These are phyloP conservation scores for Kodamaea derodonti DNA, from an alignment of 1,139 yeast species.

Conservation along the genomic window DNA sequence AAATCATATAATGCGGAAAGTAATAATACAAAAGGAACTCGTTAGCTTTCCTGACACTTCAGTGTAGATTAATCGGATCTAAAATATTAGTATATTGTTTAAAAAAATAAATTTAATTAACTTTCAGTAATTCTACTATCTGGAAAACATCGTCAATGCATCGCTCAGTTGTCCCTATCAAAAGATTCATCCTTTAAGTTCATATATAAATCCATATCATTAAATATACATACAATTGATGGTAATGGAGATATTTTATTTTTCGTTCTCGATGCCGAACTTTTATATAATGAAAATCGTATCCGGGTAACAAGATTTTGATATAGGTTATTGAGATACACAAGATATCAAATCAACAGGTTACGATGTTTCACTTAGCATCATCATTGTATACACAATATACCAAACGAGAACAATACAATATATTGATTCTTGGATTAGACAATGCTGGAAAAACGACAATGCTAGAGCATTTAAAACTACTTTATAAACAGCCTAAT, in stretches of 20 bases:
- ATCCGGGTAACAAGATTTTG: constrained; percentile 6
- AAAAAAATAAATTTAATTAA: background rate
- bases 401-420: constrained; percentile 47
- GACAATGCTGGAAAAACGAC: constrained; percentile 97
- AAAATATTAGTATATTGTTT: background rate
- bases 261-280: background rate
- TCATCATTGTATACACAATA: constrained; percentile 46
- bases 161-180: constrained; percentile 41
- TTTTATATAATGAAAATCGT: background rate
- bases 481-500: constrained; percentile 32
- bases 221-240: constrained; percentile 1
- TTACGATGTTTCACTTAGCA: constrained; percentile 43
- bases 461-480: constrained; percentile 49
- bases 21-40: too few relatives aligned
- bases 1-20: too few relatives aligned
- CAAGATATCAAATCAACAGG: too few relatives aligned
- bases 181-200: constrained; percentile 17
- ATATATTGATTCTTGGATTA: constrained; percentile 76
- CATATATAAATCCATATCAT: background rate
- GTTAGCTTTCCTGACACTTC: too few relatives aligned
- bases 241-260: background rate
- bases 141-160: constrained; percentile 21
- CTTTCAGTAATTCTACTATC: constrained; percentile 21
- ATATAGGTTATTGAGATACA: too few relatives aligned
- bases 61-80: too few relatives aligned